Evolutionary conservation across 2,329 filamentous ascomycete species (phyloP).

Genomic region (Plectosphaerella sp.): DNA sequence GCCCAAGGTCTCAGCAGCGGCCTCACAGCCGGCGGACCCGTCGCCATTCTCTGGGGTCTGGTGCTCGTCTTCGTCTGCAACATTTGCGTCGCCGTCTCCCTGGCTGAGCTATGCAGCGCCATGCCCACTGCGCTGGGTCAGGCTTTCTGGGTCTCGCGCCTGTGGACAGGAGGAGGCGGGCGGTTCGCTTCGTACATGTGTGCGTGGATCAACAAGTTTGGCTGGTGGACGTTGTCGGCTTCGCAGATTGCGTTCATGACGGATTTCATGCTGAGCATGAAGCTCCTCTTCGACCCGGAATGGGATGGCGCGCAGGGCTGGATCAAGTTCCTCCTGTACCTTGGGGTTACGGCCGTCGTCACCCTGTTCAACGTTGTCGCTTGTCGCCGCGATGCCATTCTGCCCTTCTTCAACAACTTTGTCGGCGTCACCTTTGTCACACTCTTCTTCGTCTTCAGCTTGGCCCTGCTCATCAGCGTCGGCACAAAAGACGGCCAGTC

Average conservation of each 20-base stretch:
- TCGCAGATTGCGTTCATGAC: slow-evolving; percentile 55
- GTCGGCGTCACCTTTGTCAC: slow-evolving; percentile 47
- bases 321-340: slow-evolving; percentile 51
- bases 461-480: slow-evolving; percentile 48
- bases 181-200: slow-evolving; percentile 51
- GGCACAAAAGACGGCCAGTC: slow-evolving; percentile 35
- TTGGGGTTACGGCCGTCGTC: slow-evolving; percentile 41
- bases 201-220: slow-evolving; percentile 57
- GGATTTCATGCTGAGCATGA: slow-evolving; percentile 52
- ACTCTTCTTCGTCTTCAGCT: slow-evolving; percentile 46
- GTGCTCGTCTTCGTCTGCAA: slow-evolving; percentile 48
- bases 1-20: slow-evolving; percentile 41
- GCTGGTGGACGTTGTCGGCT: slow-evolving; percentile 53
- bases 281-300: slow-evolving; percentile 43
- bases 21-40: slow-evolving; percentile 48
- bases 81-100: slow-evolving; percentile 47
- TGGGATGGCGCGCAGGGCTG: slow-evolving; percentile 44
- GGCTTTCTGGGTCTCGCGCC: slow-evolving; percentile 50
- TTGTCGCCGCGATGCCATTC: slow-evolving; percentile 41
- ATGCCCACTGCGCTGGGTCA: slow-evolving; percentile 59
- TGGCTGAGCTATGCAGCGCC: slow-evolving; percentile 51
- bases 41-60: slow-evolving; percentile 52
- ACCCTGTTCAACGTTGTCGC: slow-evolving; percentile 46
- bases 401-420: slow-evolving; percentile 52
- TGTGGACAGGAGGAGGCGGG: slow-evolving; percentile 31